These are phyloP conservation scores for Cladosporium sp. DNA, from an alignment of 2,329 filamentous ascomycete species.

Conservation along the genomic window DNA sequence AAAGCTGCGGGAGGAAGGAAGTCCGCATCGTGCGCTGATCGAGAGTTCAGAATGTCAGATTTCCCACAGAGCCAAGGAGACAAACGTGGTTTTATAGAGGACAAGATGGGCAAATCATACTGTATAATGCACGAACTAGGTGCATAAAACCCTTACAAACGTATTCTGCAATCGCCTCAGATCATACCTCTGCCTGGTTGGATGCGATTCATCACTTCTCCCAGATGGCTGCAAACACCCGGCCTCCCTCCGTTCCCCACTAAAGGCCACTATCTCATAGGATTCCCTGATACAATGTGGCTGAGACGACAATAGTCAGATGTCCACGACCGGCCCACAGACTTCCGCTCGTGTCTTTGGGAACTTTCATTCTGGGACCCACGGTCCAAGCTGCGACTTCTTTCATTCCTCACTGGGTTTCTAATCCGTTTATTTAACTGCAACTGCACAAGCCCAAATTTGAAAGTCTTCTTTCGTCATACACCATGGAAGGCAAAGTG, in stretches of 20 bases:
- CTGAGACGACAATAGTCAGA: background rate
- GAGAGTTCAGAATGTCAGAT: background rate
- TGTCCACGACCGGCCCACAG: background rate
- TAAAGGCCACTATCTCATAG: background rate
- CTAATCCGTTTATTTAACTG: background rate
- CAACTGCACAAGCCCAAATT: background rate
- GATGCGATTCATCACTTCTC: background rate
- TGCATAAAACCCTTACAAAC: background rate
- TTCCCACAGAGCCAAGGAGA: background rate
- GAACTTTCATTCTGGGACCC: background rate
- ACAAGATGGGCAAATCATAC: background rate
- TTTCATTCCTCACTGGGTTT: background rate
- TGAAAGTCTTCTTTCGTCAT: background rate
- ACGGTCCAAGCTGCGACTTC: background rate
- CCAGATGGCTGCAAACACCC: background rate
- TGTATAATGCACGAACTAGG: background rate
- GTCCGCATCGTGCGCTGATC: background rate
- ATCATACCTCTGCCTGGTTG: background rate
- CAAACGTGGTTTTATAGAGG: background rate
- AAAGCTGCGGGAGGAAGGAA: background rate
- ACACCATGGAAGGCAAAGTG: slow-evolving; percentile 33
- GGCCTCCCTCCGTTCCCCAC: background rate
- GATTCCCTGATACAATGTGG: background rate
- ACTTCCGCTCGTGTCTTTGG: background rate
- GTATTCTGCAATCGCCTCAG: background rate